phyloP scores from a whole-genome alignment of 176 grass and related monocot species.

The Lolium perenne region DNA sequence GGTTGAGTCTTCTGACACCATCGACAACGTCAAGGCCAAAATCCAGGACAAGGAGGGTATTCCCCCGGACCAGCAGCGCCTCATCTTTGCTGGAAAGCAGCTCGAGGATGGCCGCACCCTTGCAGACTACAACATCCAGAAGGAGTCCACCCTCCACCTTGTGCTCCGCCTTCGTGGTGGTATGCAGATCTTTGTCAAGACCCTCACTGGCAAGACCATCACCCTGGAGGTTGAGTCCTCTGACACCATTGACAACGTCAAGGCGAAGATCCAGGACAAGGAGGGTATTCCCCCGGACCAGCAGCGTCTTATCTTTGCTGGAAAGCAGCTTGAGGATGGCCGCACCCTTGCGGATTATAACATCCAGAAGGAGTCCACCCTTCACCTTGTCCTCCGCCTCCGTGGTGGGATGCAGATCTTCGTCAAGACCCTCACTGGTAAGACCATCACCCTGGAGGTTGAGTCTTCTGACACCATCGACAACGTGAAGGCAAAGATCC shows the following conservation, averaged over 20 bases:
- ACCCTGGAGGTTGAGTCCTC: background rate
- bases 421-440: constrained; percentile 89
- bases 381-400: constrained; percentile 49
- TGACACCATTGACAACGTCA: constrained; percentile 8
- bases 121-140: constrained; percentile 92
- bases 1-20: constrained; percentile 84
- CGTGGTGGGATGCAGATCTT: constrained; percentile 75
- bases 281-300: constrained; percentile 70
- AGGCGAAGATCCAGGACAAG: constrained; percentile 87
- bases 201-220: constrained; percentile 3
- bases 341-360: constrained; percentile 56
- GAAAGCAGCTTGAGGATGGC: constrained; percentile 66
- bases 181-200: constrained; percentile 59
- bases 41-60: constrained; percentile 91
- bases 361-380: constrained; percentile 68
- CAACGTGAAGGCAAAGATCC: constrained; percentile 83
- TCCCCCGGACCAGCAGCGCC: constrained; percentile 73
- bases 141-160: constrained; percentile 74
- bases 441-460: constrained; percentile 92
- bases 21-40: constrained; percentile 81
- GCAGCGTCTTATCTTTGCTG: constrained; percentile 56
- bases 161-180: constrained; percentile 66
- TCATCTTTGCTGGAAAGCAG: constrained; percentile 84
- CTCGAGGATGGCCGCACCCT: constrained; percentile 81
- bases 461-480: constrained; percentile 84